phyloP scores from a whole-genome alignment of 2,329 filamentous ascomycete species.

The Aspergillus novoparasiticus region DNA sequence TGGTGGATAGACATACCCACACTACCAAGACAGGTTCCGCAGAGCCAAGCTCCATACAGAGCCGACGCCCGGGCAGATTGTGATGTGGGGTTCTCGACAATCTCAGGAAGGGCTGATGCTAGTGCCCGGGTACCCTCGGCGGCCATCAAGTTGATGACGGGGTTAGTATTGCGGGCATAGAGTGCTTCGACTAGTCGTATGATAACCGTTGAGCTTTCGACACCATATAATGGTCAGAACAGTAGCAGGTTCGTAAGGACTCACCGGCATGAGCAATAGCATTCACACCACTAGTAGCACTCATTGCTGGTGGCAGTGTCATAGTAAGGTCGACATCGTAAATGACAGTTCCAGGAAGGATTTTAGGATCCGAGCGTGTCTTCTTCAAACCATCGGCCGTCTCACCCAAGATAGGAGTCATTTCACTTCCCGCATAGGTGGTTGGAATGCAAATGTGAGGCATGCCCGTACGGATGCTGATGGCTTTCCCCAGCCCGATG shows the following conservation, averaged over 20 bases:
- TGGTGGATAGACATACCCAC: slow-evolving; percentile 68
- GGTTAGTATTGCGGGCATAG: slow-evolving; percentile 64
- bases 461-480: slow-evolving; percentile 55
- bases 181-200: slow-evolving; percentile 58
- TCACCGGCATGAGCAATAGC: slow-evolving; percentile 64
- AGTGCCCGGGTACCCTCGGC: slow-evolving; percentile 60
- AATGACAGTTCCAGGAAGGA: slow-evolving; percentile 63
- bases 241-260: slow-evolving; percentile 9
- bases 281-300: slow-evolving; percentile 63
- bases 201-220: neutral
- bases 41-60: slow-evolving; percentile 67
- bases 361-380: slow-evolving; percentile 60
- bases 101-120: slow-evolving; percentile 55
- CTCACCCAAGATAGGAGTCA: slow-evolving; percentile 67
- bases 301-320: slow-evolving; percentile 57
- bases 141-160: slow-evolving; percentile 61
- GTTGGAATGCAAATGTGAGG: slow-evolving; percentile 65
- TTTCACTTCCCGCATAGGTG: slow-evolving; percentile 64
- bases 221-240: neutral
- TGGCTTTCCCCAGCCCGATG: slow-evolving; percentile 63
- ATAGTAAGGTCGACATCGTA: slow-evolving; percentile 67
- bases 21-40: slow-evolving; percentile 61
- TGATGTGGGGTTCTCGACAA: slow-evolving; percentile 51
- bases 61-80: slow-evolving; percentile 54
- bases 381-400: slow-evolving; percentile 61